Evolutionary conservation across 83 land plant species (phyloP), one percentile per base, ranked within the genome.

Genomic region (Larix sibirica): DNA sequence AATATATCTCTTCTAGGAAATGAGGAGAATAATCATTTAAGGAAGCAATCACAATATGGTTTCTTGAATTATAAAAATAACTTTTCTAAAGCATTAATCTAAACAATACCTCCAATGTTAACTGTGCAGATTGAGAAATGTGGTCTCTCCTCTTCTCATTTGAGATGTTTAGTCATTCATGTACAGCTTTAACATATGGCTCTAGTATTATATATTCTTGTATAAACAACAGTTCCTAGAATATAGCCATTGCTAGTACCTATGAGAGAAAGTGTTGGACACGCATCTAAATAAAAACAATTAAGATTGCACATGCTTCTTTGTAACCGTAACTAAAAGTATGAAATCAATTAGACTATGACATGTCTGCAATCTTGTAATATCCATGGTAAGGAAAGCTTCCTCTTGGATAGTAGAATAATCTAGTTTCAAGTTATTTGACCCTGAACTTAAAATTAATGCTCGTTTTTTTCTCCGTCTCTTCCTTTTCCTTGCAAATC

Each of bases 401-500:
- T 77, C 79, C 50, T 76, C 80, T 58, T 77, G 80, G 38, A n/a
- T 38, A 26, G 21, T 14, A 4, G 50, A 56, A 58, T 77, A 23
- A 26, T 77, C 80, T 21, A 59, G 7, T 50, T 77, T 58, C 62
- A 77, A 58, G 38, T 42, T 59, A 1, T 59, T 31, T 42, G 58
- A 47, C 24, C 20, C 62, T 14, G n/a, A 58, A 26, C 38, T 58
- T 56, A 77, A 77, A 26, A 77, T 26, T 20, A 24, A 58, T 0
- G 24, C 44, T 31, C 20, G 12, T 77, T 59, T 58, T 58, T 13
- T 56, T 20, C 33, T 77, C 62, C 3, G 80, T 18, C 60, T 56
- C 80, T 77, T 77, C 80, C 80, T 77, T 77, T 56, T 77, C 80
- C 33, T 56, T 47, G 58, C 1, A 77, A 77, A 58, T 77, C 38